A percentile compares a stretch with the other conserved stretches of the same genome.
These are phyloP conservation scores for Kwoniella sp. DNA, from an alignment of 768 basidiomycete species.

Conservation along the genomic window DNA sequence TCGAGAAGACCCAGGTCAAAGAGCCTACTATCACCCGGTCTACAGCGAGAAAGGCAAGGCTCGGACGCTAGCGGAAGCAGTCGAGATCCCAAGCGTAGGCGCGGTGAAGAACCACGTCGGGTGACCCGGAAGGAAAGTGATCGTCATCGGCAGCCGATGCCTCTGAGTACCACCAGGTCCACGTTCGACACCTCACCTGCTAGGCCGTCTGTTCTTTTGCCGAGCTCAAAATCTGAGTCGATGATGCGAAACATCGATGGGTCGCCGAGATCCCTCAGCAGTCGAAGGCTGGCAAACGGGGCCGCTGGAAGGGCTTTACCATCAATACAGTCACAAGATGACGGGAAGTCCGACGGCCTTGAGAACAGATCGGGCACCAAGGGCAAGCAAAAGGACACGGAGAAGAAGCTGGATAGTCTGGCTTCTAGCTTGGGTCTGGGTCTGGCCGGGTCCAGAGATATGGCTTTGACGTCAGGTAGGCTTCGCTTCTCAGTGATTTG, in stretches of 20 bases:
- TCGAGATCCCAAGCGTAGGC: constrained; percentile 3
- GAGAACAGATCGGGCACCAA: no score
- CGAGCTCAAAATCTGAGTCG: constrained; percentile 17
- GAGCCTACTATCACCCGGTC: constrained; percentile 3
- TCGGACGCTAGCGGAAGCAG: constrained; percentile 12
- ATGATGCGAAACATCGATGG: no score
- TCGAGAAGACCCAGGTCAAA: constrained; percentile 10
- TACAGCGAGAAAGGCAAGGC: constrained; percentile 5
- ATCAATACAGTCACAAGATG: no score
- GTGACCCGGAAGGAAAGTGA: background rate
- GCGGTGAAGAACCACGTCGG: background rate
- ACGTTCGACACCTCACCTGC: constrained; percentile 1
- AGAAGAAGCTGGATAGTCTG: constrained; percentile 6
- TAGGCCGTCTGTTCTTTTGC: background rate
- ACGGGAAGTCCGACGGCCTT: no score
- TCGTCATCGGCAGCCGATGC: background rate
- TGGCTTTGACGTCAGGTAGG: constrained; percentile 27
- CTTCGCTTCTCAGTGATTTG: background rate
- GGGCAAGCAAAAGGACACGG: constrained; percentile 22
- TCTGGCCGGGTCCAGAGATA: constrained; percentile 11
- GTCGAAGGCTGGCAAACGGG: no score
- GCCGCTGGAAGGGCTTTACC: no score
- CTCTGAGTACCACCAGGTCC: background rate
- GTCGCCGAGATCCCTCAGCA: no score
- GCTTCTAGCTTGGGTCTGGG: constrained; percentile 31